Conservation (phyloP, 169 alveolate species). For the Plasmodium knowlesi region DNA sequence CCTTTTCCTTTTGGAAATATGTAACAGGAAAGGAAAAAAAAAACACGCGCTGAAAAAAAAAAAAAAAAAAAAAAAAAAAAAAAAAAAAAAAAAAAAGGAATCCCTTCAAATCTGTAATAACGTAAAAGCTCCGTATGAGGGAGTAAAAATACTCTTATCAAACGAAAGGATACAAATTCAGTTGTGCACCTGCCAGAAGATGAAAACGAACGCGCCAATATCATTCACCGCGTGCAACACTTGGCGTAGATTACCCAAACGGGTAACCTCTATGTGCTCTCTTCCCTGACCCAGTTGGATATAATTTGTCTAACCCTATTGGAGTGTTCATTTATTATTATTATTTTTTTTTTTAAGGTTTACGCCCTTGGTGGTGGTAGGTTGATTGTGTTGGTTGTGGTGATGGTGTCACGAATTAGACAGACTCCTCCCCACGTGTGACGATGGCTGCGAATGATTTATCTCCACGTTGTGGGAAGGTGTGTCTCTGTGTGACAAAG, state of each 20-base stretch:
- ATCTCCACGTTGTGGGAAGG: background rate
- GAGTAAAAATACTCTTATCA: background rate
- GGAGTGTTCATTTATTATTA: background rate
- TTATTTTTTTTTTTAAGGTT: background rate
- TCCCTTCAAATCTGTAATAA: background rate
- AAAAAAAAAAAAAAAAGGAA: background rate
- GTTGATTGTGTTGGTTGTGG: background rate
- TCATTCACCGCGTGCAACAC: background rate
- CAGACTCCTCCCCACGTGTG: background rate
- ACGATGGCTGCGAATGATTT: background rate
- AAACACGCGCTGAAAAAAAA: background rate
- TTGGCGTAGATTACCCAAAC: background rate
- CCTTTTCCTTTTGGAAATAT: conserved; percentile 28
- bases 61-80: too few relatives aligned
- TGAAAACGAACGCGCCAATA: background rate
- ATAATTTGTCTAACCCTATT: background rate
- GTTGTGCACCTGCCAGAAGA: background rate
- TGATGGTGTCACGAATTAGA: background rate
- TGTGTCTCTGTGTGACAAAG: background rate
- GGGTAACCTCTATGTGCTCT: background rate
- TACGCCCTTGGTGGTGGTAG: background rate
- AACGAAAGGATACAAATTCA: background rate
- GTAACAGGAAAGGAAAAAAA: background rate
- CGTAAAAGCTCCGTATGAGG: background rate
- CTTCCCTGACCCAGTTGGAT: background rate